Evolutionary conservation across 1,139 yeast species (phyloP).

Genomic region (Blastobotrys indianensis): DNA sequence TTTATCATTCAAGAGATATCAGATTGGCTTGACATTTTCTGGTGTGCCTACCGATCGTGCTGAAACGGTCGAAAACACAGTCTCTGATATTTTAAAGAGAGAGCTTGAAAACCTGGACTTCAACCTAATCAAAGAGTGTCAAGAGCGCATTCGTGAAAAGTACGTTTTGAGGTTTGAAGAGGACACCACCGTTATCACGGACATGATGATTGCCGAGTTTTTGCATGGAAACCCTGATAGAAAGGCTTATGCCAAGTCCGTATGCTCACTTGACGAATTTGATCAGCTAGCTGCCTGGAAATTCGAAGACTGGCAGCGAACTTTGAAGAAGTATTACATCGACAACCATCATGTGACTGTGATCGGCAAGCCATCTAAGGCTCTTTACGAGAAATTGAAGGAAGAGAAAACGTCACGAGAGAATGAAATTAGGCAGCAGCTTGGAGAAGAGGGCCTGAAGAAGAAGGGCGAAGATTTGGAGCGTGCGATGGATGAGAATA

Average conservation of each 20-base stretch:
- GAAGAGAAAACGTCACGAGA: slow-evolving; percentile 46
- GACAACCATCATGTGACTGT: slow-evolving; percentile 68
- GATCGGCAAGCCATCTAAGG: slow-evolving; percentile 67
- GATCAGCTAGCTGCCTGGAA: slow-evolving; percentile 59
- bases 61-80: slow-evolving; percentile 45
- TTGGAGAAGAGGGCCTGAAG: slow-evolving; percentile 58
- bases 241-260: slow-evolving; percentile 49
- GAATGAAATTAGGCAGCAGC: slow-evolving; percentile 44
- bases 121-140: slow-evolving; percentile 56
- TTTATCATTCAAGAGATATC: slow-evolving; percentile 54
- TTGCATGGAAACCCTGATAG: slow-evolving; percentile 68
- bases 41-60: slow-evolving; percentile 75
- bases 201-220: slow-evolving; percentile 69
- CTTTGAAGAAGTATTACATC: slow-evolving; percentile 51
- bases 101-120: slow-evolving; percentile 59
- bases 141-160: slow-evolving; percentile 60
- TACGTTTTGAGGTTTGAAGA: slow-evolving; percentile 62
- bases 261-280: slow-evolving; percentile 54
- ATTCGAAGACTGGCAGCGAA: slow-evolving; percentile 57
- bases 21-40: slow-evolving; percentile 51
- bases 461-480: slow-evolving; percentile 47
- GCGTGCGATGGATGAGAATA: slow-evolving; percentile 62
- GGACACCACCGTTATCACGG: slow-evolving; percentile 54
- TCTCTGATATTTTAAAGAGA: slow-evolving; percentile 46
- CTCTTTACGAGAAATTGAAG: slow-evolving; percentile 50